A percentile compares a stretch with the other conserved stretches of the same genome.
These are phyloP conservation scores for Dothidotthia symphoricarpi DNA, from an alignment of 2,329 filamentous ascomycete genomes.

Conservation along the genomic window DNA sequence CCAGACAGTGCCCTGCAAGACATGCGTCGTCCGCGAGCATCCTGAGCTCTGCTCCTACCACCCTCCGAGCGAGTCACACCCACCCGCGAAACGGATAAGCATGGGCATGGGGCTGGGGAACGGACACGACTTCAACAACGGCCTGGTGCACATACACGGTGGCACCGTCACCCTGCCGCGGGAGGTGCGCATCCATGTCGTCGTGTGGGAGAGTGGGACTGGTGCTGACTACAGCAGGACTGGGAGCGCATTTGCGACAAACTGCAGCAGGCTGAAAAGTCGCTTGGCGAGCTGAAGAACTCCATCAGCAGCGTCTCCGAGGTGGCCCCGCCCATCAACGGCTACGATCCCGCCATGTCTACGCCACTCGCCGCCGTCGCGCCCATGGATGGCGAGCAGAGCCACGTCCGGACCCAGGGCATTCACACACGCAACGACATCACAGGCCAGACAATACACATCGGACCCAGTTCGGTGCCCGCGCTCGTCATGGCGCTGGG, in stretches of 20 bases:
- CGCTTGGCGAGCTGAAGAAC: constrained; percentile 46
- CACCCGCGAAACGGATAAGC: constrained; percentile 41
- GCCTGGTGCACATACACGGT: constrained; percentile 41
- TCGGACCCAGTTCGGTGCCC: constrained; percentile 61
- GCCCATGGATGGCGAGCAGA: constrained; percentile 38
- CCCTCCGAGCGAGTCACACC: constrained; percentile 42
- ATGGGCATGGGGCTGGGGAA: constrained; percentile 33
- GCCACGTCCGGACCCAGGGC: constrained; percentile 52
- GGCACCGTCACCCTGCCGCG: constrained; percentile 43
- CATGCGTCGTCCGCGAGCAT: constrained; percentile 52
- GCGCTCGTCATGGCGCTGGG: constrained; percentile 57
- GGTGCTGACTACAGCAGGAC: constrained; percentile 36
- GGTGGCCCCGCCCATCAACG: constrained; percentile 33
- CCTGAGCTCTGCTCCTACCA: constrained; percentile 51
- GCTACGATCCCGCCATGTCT: constrained; percentile 33
- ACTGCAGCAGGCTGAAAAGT: constrained; percentile 49
- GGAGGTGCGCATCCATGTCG: constrained; percentile 26
- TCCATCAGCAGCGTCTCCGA: constrained; percentile 41
- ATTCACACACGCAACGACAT: constrained; percentile 61
- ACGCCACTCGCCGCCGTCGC: constrained; percentile 37
- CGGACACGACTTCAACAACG: constrained; percentile 40
- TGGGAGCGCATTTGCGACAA: constrained; percentile 52
- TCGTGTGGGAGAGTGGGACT: no score
- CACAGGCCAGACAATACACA: constrained; percentile 60
- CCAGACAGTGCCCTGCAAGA: constrained; percentile 50